Evolutionary conservation across 2,329 filamentous ascomycete genomes (phyloP).

Genomic region (Pyrenochaeta sp.): DNA sequence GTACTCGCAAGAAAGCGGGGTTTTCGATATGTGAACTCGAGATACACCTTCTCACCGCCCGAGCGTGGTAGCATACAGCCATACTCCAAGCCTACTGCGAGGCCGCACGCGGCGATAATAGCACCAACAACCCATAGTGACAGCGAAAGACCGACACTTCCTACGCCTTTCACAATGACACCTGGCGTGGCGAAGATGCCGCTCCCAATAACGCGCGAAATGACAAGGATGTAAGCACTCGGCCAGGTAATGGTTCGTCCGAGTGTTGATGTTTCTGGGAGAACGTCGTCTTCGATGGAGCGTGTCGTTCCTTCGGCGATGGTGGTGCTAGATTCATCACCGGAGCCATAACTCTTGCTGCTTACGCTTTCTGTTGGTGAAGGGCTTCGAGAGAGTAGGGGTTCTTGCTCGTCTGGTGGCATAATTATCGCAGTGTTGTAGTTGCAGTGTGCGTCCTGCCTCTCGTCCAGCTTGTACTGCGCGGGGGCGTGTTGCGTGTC

Average conservation of each 20-base stretch:
- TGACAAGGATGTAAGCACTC: conserved; percentile 72
- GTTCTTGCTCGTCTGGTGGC: conserved; percentile 23
- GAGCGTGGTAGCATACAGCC: conserved; percentile 75
- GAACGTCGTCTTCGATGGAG: conserved; percentile 64
- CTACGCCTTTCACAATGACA: conserved; percentile 70
- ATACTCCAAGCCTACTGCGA: conserved; percentile 71
- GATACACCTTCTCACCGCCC: conserved; percentile 73
- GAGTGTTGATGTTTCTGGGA: conserved; percentile 66
- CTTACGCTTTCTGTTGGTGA: conserved; percentile 19
- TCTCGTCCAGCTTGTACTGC: neutral
- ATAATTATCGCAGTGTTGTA: conserved; percentile 17
- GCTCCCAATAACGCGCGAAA: conserved; percentile 73
- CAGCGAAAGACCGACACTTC: conserved; percentile 71
- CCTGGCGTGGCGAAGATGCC: conserved; percentile 78
- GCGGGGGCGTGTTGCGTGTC: neutral
- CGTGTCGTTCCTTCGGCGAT: conserved; percentile 21
- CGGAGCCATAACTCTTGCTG: conserved; percentile 23
- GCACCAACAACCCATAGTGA: conserved; percentile 71
- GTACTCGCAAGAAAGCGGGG: conserved; percentile 72
- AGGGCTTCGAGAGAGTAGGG: conserved; percentile 27
- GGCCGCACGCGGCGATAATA: conserved; percentile 66
- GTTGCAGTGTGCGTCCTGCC: neutral
- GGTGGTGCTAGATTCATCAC: conserved; percentile 25
- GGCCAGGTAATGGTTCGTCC: conserved; percentile 70
- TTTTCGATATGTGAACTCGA: conserved; percentile 72